Evolutionary conservation across 805 yeast genomes (phyloP).

Genomic region (Komagataella phaffii): DNA sequence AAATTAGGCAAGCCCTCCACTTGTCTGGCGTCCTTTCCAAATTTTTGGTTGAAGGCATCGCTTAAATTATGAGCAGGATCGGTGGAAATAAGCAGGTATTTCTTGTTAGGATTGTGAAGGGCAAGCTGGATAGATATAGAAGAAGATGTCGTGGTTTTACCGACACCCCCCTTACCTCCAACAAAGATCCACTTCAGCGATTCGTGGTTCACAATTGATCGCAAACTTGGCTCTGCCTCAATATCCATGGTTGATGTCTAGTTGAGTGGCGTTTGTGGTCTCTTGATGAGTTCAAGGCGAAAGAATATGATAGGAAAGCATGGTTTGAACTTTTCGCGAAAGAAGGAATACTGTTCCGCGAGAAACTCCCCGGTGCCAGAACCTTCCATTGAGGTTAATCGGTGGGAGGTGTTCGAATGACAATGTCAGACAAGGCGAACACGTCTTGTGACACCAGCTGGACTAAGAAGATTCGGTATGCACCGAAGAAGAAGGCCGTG

Average conservation of each 20-base stretch:
- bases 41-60: slow-evolving; percentile 97
- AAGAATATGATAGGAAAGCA: background rate
- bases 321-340: background rate
- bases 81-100: slow-evolving; percentile 82
- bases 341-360: background rate
- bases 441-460: background rate
- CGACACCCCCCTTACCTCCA: slow-evolving; percentile 99
- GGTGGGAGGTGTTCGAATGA: background rate
- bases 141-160: slow-evolving; percentile 95
- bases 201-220: slow-evolving; percentile 48
- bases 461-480: background rate
- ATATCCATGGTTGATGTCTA: slow-evolving; percentile 25
- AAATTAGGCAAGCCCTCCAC: slow-evolving; percentile 83
- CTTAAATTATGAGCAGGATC: slow-evolving; percentile 98
- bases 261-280: background rate
- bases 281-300: background rate
- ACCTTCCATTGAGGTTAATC: background rate
- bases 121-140: slow-evolving; percentile 94
- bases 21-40: slow-evolving; percentile 90
- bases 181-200: slow-evolving; percentile 92
- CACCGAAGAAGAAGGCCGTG: background rate
- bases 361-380: background rate
- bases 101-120: slow-evolving; percentile 60
- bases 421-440: background rate
- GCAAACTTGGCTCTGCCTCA: slow-evolving; percentile 58